Base-by-base conservation (phyloP, 371 early-diverging fungal species). In the Actinomucor elegans region DNA sequence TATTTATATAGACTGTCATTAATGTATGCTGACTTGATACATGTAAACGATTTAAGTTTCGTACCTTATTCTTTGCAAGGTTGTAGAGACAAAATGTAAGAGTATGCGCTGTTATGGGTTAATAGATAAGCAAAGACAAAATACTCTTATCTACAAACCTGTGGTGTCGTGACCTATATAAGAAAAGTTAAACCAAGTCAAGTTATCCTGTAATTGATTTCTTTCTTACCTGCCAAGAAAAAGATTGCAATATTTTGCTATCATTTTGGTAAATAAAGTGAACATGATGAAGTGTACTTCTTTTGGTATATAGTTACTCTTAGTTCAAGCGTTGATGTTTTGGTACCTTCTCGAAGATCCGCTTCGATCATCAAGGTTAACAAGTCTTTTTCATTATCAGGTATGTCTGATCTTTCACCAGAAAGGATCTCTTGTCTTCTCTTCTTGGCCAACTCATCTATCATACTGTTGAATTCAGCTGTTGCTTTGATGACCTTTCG, bases 351-450 rank as follows among this genome's bases (percentile, higher is more conserved):
- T 32, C 55, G 36, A 5, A 47, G 27, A 33, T 66, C 59, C 1
- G 67, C 64, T 29, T 40, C 50, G 14, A 50, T 38, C 38, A 50
- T 38, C 2, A 40, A n/a, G 2, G 21, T 38, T 11, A 50, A 21
- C 9, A 50, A 21, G 9, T 40, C 50, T 14, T 29, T 29, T 50
- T 77, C 77, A 32, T 63, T 73, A 17, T 83, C 81, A 4, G 42
- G 50, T 1, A 48, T 18, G 9, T 35, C 32, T 0, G 52, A 45
- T 15, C 21, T 36, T 23, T 21, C 7, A 0, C 50, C 54, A 34
- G 14, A n/a, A 1, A 29, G 10, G 1, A 60, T 60, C n/a, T 60
- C 55, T 18, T 49, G 37, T 12, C 61, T 17, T 24, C 45, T 54
- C 14, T 38, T 54, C 2, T 45, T 33, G 20, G 48, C 37, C 7